phyloP scores from a whole-genome alignment of 306 rosid species.

The Astragalus membranaceus region DNA sequence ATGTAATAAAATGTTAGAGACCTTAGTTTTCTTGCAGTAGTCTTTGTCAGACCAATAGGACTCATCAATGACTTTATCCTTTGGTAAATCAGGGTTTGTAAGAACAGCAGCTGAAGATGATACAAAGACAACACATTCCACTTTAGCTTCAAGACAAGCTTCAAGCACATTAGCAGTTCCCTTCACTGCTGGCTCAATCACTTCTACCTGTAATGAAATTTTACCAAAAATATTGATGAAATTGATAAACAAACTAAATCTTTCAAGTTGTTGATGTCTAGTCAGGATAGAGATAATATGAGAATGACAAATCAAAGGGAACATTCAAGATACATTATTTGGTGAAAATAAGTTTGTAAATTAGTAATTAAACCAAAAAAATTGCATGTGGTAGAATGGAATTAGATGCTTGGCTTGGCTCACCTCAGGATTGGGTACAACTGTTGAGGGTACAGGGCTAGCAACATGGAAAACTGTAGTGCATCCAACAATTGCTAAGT shows the following conservation, averaged over 20 bases:
- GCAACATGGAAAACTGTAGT: constrained; percentile 48
- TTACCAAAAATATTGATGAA: too few species aligned
- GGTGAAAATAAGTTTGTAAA: too few species aligned
- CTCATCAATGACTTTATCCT: constrained; percentile 34
- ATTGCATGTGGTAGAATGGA: background rate
- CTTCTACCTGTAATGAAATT: constrained; percentile 48
- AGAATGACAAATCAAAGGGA: too few species aligned
- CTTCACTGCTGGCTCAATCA: constrained; percentile 64
- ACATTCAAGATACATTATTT: too few species aligned
- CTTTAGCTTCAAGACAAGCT: constrained; percentile 38
- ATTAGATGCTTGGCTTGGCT: background rate
- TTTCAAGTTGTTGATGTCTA: too few species aligned
- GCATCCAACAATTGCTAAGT: constrained; percentile 36
- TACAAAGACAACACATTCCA: constrained; percentile 28
- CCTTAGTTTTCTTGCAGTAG: constrained; percentile 29
- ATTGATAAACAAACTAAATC: background rate
- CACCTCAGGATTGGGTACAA: constrained; percentile 33
- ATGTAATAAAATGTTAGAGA: background rate
- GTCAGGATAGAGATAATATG: too few species aligned
- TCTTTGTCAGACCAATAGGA: constrained; percentile 48
- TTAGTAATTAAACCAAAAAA: background rate
- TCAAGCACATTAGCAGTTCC: constrained; percentile 49
- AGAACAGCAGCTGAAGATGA: constrained; percentile 22
- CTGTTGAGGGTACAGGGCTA: constrained; percentile 37
- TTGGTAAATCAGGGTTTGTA: constrained; percentile 2